A percentile compares a stretch with the other conserved stretches of the same genome.
Evolutionary conservation across 1,284 basidiomycete species (phyloP).

Genomic region (Thecaphora frezii): DNA sequence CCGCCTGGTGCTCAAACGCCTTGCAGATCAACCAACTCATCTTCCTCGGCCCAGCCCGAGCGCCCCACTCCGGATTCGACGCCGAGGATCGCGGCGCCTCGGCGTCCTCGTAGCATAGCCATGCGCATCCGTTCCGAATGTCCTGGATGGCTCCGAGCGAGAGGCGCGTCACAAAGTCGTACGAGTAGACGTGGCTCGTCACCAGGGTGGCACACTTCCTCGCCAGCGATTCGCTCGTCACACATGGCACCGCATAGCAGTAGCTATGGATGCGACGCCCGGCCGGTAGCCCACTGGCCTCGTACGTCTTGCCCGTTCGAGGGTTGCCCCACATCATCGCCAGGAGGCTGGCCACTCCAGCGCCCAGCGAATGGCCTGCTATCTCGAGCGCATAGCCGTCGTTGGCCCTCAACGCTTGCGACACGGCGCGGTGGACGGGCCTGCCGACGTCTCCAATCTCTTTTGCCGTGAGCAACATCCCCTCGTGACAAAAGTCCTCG

Average conservation of each 20-base stretch:
- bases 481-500: conserved; percentile 61
- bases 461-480: conserved; percentile 75
- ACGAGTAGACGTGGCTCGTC: conserved; percentile 76
- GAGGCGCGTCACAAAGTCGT: conserved; percentile 76
- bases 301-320: conserved; percentile 29
- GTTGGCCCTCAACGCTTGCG: conserved; percentile 70
- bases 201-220: conserved; percentile 68
- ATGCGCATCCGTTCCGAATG: conserved; percentile 72
- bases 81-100: conserved; percentile 1
- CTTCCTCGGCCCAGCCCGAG: conserved; percentile 9
- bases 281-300: conserved; percentile 65
- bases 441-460: conserved; percentile 75
- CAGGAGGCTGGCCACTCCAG: conserved; percentile 77
- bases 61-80: background rate
- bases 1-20: conserved; percentile 40
- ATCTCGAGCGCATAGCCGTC: conserved; percentile 67
- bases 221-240: conserved; percentile 67
- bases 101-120: conserved; percentile 72
- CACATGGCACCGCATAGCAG: conserved; percentile 76
- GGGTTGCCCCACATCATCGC: conserved; percentile 79
- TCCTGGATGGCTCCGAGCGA: conserved; percentile 77
- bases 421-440: conserved; percentile 74
- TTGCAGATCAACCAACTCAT: conserved; percentile 39
- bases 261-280: conserved; percentile 72
- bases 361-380: conserved; percentile 80